Percentiles rank a stretch among this genome's conserved stretches.
Conservation (phyloP, 352 stramenopile genomes). For the Phytopythium boreale region DNA sequence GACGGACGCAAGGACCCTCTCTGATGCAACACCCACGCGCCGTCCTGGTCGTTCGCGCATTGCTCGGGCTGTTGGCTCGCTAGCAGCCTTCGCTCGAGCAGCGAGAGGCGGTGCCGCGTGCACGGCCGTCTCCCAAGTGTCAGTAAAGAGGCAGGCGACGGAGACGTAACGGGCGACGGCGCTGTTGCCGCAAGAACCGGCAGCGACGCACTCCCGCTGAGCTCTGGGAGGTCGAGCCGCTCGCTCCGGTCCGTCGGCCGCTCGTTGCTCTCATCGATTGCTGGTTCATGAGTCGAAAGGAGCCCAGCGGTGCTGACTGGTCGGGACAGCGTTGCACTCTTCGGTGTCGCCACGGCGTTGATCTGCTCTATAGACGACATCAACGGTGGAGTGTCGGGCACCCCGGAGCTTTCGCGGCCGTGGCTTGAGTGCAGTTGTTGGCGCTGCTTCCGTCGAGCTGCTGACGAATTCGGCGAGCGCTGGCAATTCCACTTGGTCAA, state of each 20-base stretch:
- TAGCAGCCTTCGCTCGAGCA: constrained; percentile 6
- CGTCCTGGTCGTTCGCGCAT: background rate
- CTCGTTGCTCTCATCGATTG: background rate
- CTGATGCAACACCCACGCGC: background rate
- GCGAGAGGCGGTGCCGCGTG: constrained; percentile 7
- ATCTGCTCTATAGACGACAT: background rate
- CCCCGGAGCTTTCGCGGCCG: background rate
- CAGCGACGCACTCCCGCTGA: background rate
- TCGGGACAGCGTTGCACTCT: background rate
- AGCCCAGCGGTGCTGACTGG: background rate
- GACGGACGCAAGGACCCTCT: background rate
- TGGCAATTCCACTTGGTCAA: constrained; percentile 7
- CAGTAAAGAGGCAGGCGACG: background rate
- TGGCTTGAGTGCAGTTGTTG: background rate
- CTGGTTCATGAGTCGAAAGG: background rate
- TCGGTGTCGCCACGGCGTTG: background rate
- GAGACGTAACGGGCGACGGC: no score
- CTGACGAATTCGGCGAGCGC: background rate
- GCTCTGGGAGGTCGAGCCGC: background rate
- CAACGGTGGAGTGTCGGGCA: background rate
- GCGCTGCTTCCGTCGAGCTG: background rate
- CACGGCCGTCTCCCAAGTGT: background rate
- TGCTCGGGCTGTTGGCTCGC: constrained; percentile 1
- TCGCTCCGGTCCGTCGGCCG: background rate
- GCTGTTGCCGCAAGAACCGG: background rate